These are phyloP conservation scores for Medakamo hakoo DNA, from an alignment of 139 green algal species.

Conservation along the genomic window DNA sequence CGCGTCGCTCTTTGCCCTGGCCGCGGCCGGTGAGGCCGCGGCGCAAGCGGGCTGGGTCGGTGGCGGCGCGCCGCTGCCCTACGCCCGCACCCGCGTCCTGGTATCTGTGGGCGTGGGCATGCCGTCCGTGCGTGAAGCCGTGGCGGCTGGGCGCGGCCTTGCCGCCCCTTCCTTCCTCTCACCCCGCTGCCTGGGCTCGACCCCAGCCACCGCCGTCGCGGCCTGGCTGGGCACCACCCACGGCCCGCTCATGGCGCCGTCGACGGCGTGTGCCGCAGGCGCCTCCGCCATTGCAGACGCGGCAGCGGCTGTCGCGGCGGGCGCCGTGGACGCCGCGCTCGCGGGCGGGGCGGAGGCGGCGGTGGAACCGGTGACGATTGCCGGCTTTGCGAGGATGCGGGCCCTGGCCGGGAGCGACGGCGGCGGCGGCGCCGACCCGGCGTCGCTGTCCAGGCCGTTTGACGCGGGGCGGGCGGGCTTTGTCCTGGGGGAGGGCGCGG, in stretches of 20 bases:
- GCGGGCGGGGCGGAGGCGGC: slow-evolving; percentile 66
- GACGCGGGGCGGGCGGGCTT: slow-evolving; percentile 49
- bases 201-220: not conserved
- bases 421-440: slow-evolving; percentile 21
- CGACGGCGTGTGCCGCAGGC: slow-evolving; percentile 56
- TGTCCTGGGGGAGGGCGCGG: slow-evolving; percentile 65
- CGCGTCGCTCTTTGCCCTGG: not conserved
- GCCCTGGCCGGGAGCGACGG: slow-evolving; percentile 40
- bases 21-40: not conserved
- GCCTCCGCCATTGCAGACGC: slow-evolving; percentile 60
- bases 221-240: not conserved
- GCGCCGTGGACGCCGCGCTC: slow-evolving; percentile 82
- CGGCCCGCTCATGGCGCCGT: slow-evolving; percentile 61
- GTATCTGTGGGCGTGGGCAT: not conserved
- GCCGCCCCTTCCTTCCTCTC: not conserved
- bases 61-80: not conserved
- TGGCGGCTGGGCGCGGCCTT: not conserved
- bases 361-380: slow-evolving; percentile 71
- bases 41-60: too few relatives aligned
- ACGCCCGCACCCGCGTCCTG: not conserved
- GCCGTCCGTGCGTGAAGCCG: not conserved
- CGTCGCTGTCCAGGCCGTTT: slow-evolving; percentile 52
- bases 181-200: not conserved
- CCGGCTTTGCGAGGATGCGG: slow-evolving; percentile 62
- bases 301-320: slow-evolving; percentile 43